phyloP scores from a whole-genome alignment of 164 flowering plant genomes.

The Malania oleifera region DNA sequence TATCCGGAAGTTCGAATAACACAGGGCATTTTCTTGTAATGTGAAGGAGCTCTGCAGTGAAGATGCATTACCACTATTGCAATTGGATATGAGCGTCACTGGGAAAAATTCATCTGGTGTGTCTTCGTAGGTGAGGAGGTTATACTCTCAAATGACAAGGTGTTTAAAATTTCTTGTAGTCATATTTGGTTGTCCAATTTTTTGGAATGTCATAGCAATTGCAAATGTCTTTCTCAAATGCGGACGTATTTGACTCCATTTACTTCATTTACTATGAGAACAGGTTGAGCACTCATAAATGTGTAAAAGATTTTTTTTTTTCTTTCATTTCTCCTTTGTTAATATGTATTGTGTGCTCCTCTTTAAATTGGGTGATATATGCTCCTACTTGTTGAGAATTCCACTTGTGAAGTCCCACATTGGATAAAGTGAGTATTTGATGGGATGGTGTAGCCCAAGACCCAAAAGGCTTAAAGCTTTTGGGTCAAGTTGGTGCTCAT shows the following conservation, averaged over 20 bases:
- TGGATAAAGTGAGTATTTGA: too few relatives aligned
- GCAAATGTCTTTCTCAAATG: conserved; percentile 12
- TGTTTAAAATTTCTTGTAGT: neutral
- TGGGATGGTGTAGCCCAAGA: too few relatives aligned
- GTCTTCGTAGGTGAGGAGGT: conserved; percentile 11
- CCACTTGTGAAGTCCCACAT: too few relatives aligned
- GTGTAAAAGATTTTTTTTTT: too few relatives aligned
- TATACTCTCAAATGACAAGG: neutral
- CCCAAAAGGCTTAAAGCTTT: too few relatives aligned
- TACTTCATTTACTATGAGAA: conserved; percentile 6
- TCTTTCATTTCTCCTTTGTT: too few relatives aligned
- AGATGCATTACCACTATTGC: conserved; percentile 11
- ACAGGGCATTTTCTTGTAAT: neutral
- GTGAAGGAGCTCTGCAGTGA: conserved; percentile 15
- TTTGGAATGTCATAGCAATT: conserved; percentile 1
- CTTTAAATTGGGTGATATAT: too few relatives aligned
- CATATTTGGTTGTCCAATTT: neutral
- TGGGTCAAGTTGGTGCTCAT: too few relatives aligned
- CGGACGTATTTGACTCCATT: conserved; percentile 6
- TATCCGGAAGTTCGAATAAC: neutral
- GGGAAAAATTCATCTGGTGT: conserved; percentile 17
- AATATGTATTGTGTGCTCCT: too few relatives aligned
- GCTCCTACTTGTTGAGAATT: too few relatives aligned
- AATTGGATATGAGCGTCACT: conserved; percentile 9
- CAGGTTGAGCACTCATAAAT: conserved; percentile 4